A percentile compares a stretch with the other conserved stretches of the same genome.
Conservation (phyloP, 1,284 basidiomycete genomes). For the Amylostereum areolatum region DNA sequence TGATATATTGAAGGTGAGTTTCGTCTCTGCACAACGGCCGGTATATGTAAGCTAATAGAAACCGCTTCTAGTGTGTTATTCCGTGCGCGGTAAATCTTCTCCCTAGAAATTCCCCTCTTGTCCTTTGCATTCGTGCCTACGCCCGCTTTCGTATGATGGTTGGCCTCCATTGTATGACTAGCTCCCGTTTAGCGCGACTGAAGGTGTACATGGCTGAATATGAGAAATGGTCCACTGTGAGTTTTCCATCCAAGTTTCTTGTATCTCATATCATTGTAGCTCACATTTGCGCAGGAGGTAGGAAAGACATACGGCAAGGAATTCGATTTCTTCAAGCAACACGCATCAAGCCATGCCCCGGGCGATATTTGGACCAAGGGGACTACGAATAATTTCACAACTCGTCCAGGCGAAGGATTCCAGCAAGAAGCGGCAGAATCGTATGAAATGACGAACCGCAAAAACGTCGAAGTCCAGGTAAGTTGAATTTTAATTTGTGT, state of each 20-base stretch:
- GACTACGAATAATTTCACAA: not conserved
- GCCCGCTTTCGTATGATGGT: conserved; percentile 16
- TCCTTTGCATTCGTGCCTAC: conserved; percentile 20
- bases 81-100: conserved; percentile 20
- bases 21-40: not conserved
- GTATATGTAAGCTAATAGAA: no score
- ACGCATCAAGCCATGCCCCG: not conserved
- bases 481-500: not conserved
- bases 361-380: not conserved
- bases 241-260: no score
- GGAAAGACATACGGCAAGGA: not conserved
- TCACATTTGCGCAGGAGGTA: no score
- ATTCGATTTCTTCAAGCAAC: not conserved
- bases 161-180: conserved; percentile 11
- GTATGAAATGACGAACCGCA: not conserved
- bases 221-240: no score
- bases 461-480: conserved; percentile 15
- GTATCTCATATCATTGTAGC: no score
- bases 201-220: no score
- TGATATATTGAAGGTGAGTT: not conserved
- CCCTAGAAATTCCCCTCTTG: conserved; percentile 14
- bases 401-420: not conserved
- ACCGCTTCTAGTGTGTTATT: not conserved
- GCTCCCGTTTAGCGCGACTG: no score
- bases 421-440: not conserved